phyloP scores from a whole-genome alignment of 345 rosid species.

The Laguncularia racemosa region DNA sequence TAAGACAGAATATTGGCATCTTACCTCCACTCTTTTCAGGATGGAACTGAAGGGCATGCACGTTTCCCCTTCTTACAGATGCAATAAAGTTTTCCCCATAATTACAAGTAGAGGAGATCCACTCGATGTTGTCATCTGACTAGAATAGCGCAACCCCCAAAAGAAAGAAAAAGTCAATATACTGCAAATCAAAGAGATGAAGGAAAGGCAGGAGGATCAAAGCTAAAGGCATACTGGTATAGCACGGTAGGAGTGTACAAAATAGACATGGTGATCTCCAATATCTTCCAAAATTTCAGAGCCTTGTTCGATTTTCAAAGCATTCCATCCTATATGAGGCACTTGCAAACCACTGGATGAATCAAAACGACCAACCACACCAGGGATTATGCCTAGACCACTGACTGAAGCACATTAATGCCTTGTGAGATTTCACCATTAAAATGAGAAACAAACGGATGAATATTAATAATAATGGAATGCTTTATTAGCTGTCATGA shows the following conservation, averaged over 20 bases:
- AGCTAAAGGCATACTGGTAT: slow-evolving; percentile 45
- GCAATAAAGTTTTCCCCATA: slow-evolving; percentile 82
- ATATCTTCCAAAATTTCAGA: slow-evolving; percentile 79
- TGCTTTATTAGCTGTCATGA: too few relatives aligned
- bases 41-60: slow-evolving; percentile 95
- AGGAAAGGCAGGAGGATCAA: slow-evolving; percentile 1
- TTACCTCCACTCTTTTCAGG: slow-evolving; percentile 99
- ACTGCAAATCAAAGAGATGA: neutral
- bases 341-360: slow-evolving; percentile 66
- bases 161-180: slow-evolving; percentile 2
- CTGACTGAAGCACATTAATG: slow-evolving; percentile 37
- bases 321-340: slow-evolving; percentile 99
- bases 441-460: too few relatives aligned
- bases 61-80: slow-evolving; percentile 88
- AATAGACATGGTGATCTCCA: slow-evolving; percentile 77
- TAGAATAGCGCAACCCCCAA: slow-evolving; percentile 7
- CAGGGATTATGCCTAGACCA: slow-evolving; percentile 96
- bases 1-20: slow-evolving; percentile 5
- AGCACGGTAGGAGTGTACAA: slow-evolving; percentile 96
- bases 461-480: neutral
- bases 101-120: slow-evolving; percentile 85
- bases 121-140: slow-evolving; percentile 77
- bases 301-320: slow-evolving; percentile 64
- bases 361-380: slow-evolving; percentile 82
- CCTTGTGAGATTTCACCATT: neutral